Percentiles rank a stretch among this genome's conserved stretches.
These are phyloP conservation scores for Pleurotus tuber-regium DNA, from an alignment of 768 basidiomycete genomes.

Conservation along the genomic window DNA sequence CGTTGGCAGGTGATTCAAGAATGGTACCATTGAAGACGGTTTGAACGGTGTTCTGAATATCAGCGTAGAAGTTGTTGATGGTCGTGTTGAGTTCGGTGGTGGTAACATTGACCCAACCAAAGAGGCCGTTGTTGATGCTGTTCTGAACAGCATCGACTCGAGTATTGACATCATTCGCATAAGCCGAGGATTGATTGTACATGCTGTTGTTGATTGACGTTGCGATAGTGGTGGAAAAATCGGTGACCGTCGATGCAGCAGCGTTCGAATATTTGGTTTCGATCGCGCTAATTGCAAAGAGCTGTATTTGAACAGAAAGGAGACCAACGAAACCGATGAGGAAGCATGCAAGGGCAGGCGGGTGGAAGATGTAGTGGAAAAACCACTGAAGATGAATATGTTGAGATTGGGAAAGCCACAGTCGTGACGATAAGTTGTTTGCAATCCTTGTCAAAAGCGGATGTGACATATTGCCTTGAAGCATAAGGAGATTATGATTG, in stretches of 20 bases:
- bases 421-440: slow-evolving; percentile 44
- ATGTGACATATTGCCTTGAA: slow-evolving; percentile 65
- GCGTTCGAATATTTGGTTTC: slow-evolving; percentile 63
- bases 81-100: slow-evolving; percentile 87
- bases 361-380: slow-evolving; percentile 86
- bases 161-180: slow-evolving; percentile 74
- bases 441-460: slow-evolving; percentile 70
- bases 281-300: slow-evolving; percentile 74
- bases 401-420: slow-evolving; percentile 58
- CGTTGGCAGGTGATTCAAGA: slow-evolving; percentile 75
- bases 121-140: slow-evolving; percentile 81
- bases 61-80: slow-evolving; percentile 81
- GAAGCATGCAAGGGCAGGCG: slow-evolving; percentile 87
- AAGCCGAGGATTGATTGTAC: slow-evolving; percentile 74
- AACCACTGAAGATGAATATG: slow-evolving; percentile 86
- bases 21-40: slow-evolving; percentile 82
- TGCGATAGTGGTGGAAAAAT: slow-evolving; percentile 71
- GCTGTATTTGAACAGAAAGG: slow-evolving; percentile 82
- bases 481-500: slow-evolving; percentile 77
- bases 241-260: slow-evolving; percentile 56
- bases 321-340: slow-evolving; percentile 89
- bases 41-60: slow-evolving; percentile 76
- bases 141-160: slow-evolving; percentile 69
- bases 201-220: slow-evolving; percentile 79
- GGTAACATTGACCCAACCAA: slow-evolving; percentile 94